These are phyloP conservation scores for Mycena polygramma DNA, from an alignment of 768 basidiomycete species.

Conservation along the genomic window DNA sequence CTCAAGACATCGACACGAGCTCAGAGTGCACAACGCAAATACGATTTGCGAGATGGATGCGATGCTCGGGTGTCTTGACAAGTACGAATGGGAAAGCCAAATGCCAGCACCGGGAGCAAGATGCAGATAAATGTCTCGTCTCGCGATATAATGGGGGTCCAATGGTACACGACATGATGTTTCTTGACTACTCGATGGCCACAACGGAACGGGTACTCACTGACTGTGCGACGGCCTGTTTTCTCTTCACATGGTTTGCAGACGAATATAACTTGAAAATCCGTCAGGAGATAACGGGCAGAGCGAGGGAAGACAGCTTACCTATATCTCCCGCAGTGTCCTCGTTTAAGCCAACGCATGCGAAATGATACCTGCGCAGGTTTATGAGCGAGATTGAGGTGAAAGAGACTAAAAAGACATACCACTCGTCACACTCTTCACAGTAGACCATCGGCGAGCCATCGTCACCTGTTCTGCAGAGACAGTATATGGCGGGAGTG, in stretches of 20 bases:
- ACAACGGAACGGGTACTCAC: conserved; percentile 72
- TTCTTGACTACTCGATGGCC: conserved; percentile 36
- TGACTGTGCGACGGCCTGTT: conserved; percentile 75
- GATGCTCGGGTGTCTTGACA: conserved; percentile 50
- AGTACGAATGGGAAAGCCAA: conserved; percentile 37
- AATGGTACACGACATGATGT: conserved; percentile 33
- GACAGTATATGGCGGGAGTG: conserved; percentile 59
- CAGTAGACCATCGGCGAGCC: conserved; percentile 88
- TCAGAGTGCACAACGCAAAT: conserved; percentile 31
- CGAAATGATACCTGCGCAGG: conserved; percentile 81
- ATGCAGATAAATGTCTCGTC: conserved; percentile 35
- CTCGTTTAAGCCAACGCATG: conserved; percentile 75
- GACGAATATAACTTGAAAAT: conserved; percentile 43
- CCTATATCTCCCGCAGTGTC: conserved; percentile 83
- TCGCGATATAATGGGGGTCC: conserved; percentile 37
- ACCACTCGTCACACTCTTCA: conserved; percentile 81
- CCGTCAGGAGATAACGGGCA: conserved; percentile 3
- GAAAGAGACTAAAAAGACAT: conserved; percentile 41
- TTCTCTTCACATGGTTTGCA: conserved; percentile 68
- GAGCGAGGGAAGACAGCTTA: conserved; percentile 55
- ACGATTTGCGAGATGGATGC: conserved; percentile 22
- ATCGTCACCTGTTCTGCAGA: conserved; percentile 78
- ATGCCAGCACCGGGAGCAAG: conserved; percentile 40
- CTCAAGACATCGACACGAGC: conserved; percentile 31
- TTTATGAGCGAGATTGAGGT: conserved; percentile 18